A percentile compares a stretch with the other conserved stretches of the same genome.
Conservation (phyloP, 345 rosid species). For the Carallia brachiata region DNA sequence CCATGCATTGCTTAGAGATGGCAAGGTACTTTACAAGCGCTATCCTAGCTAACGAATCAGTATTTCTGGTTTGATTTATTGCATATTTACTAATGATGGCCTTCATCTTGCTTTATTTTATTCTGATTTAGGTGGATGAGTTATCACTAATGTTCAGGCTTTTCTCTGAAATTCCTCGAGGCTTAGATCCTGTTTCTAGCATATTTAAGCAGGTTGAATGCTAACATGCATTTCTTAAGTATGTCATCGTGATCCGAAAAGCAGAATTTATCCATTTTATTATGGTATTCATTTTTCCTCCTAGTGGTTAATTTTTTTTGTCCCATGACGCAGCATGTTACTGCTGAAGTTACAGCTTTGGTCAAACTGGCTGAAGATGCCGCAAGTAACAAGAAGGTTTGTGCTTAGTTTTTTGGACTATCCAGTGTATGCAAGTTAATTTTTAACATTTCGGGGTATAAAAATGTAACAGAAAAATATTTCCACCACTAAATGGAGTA, state of each 20-base stretch:
- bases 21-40: slow-evolving; percentile 21
- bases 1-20: slow-evolving; percentile 39
- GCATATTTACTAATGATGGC: neutral
- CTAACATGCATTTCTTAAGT: neutral
- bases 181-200: slow-evolving; percentile 37
- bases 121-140: slow-evolving; percentile 34
- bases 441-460: too few species aligned
- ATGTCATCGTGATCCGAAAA: neutral
- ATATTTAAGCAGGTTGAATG: slow-evolving; percentile 37
- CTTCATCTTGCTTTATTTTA: neutral
- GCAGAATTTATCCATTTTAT: neutral
- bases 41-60: neutral
- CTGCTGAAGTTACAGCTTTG: slow-evolving; percentile 36
- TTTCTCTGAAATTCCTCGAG: slow-evolving; percentile 30
- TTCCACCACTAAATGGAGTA: too few species aligned
- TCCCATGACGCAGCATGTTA: slow-evolving; percentile 30
- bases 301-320: neutral
- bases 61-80: neutral
- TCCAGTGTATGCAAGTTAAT: neutral
- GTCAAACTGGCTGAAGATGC: slow-evolving; percentile 44
- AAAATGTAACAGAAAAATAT: too few species aligned
- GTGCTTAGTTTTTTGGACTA: neutral
- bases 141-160: slow-evolving; percentile 38
- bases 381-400: slow-evolving; percentile 34
- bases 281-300: neutral